phyloP scores from a whole-genome alignment of 768 basidiomycete genomes.

The Lentinula edodes region DNA sequence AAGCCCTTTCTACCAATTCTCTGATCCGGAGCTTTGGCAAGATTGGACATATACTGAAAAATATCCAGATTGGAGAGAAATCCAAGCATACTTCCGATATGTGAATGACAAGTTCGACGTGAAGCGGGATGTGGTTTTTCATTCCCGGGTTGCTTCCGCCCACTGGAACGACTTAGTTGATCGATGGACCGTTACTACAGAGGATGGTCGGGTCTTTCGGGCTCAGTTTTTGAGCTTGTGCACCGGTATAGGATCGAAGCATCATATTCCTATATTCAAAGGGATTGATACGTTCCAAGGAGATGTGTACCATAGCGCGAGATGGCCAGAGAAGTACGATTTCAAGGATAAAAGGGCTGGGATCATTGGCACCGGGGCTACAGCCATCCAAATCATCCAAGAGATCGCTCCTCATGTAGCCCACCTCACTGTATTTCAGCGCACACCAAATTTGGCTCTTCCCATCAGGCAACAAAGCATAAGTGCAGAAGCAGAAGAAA shows the following conservation, averaged over 20 bases:
- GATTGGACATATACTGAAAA: not conserved
- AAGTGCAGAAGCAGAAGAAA: not conserved
- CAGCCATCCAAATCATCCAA: conserved; percentile 9
- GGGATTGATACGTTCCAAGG: conserved; percentile 5
- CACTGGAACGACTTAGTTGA: not conserved
- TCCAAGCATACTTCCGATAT: not conserved
- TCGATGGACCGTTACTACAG: conserved; percentile 1
- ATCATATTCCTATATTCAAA: not conserved
- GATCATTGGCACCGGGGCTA: conserved; percentile 2
- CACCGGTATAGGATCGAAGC: not conserved
- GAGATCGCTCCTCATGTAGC: not conserved
- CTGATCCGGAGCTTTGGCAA: not conserved
- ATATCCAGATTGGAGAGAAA: not conserved
- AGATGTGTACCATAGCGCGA: not conserved
- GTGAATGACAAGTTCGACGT: conserved; percentile 1
- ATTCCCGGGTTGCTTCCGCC: conserved; percentile 1
- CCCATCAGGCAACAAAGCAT: conserved; percentile 1
- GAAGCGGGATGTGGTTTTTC: not conserved
- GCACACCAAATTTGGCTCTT: conserved; percentile 5
- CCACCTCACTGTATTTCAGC: conserved; percentile 13
- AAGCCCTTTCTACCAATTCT: conserved; percentile 5
- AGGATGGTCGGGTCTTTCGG: not conserved
- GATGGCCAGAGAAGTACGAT: not conserved
- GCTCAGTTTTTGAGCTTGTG: conserved; percentile 1
- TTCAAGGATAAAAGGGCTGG: conserved; percentile 3